Base-by-base conservation (phyloP, 2,329 filamentous ascomycete genomes). In the Hymenotorrendiella dingleyae region DNA sequence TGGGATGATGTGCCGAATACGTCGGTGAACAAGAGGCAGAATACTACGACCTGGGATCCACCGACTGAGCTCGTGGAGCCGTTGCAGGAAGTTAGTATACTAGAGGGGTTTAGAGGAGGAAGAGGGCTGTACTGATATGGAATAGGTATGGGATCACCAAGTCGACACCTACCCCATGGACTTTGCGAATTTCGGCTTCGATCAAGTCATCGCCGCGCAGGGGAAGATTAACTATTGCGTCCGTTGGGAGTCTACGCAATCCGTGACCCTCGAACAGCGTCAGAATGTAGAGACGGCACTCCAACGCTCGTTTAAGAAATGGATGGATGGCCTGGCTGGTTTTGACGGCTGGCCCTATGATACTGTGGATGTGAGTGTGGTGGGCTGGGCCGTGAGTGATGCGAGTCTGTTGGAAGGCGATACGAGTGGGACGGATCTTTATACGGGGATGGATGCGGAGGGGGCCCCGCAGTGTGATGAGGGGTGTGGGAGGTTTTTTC, bases 321-420 rank as follows among this genome's bases (percentile, higher is more conserved):
- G 66, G 67, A 67, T 67, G 42, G 63, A 65, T 40, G 62, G 64
- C 48, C 59, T 70, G 28, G 64, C 65, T 16, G 67, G 66, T 12
- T 71, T 64, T 36, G 67, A 70, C 26, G 62, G 62, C 40, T 71
- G 67, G 53, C 68, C 68, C 6, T 69, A 64, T 38, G 49, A 53
- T 36, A 60, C 61, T 4, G 58, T 71, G 38, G 61, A 66, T 34
- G 59, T 64, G 2, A 60, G 62, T 23, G 64, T 71, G 7, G 65
- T 69, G 16, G 67, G 66, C 14, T 71, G 65, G 62, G 67, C 68
- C 1, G 67, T 68, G 42, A 70, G 65, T 4, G 62, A 63, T 28
- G 58, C 47, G 6, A 67, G 5, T 1, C 17, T 20, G 5, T 20
- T 33, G 11, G 11, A 4, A 3, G 30, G 30, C 8, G 9, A 21